phyloP scores from a whole-genome alignment of 345 rosid species.

The Cardamine resedifolia region DNA sequence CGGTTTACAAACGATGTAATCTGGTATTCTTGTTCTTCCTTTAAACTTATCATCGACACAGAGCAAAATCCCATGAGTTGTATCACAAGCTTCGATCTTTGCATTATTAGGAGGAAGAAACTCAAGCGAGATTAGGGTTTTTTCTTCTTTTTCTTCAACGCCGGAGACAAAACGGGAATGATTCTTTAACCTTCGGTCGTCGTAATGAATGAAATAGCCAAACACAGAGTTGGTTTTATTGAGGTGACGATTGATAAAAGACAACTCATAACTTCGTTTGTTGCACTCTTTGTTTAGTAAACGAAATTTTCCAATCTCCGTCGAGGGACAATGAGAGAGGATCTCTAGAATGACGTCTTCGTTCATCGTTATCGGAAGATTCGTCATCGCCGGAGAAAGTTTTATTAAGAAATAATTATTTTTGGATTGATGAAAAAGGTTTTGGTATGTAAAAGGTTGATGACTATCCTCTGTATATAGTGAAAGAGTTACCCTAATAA shows the following conservation, averaged over 20 bases:
- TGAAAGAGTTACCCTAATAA: neutral
- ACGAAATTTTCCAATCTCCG: slow-evolving; percentile 8
- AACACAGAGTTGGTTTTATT: slow-evolving; percentile 22
- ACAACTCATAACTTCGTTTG: slow-evolving; percentile 23
- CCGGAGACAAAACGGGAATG: neutral
- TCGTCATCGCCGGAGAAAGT: neutral
- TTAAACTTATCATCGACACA: neutral
- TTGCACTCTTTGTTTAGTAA: slow-evolving; percentile 10
- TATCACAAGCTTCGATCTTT: slow-evolving; percentile 28
- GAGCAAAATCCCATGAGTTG: slow-evolving; percentile 9
- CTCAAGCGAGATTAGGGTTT: neutral
- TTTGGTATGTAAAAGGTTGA: too few relatives aligned
- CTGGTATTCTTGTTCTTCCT: neutral
- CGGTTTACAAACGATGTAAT: slow-evolving; percentile 32
- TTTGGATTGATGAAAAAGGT: too few relatives aligned
- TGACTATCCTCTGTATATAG: neutral
- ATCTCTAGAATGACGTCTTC: slow-evolving; percentile 14
- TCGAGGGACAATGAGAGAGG: neutral
- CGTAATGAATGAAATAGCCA: slow-evolving; percentile 12
- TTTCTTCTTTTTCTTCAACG: neutral
- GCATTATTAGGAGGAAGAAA: neutral
- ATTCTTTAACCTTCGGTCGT: neutral
- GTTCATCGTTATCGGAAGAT: neutral
- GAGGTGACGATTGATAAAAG: slow-evolving; percentile 5
- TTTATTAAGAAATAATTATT: neutral